Conservation (phyloP, 2,329 filamentous ascomycete genomes). For the Laburnicola sp. region DNA sequence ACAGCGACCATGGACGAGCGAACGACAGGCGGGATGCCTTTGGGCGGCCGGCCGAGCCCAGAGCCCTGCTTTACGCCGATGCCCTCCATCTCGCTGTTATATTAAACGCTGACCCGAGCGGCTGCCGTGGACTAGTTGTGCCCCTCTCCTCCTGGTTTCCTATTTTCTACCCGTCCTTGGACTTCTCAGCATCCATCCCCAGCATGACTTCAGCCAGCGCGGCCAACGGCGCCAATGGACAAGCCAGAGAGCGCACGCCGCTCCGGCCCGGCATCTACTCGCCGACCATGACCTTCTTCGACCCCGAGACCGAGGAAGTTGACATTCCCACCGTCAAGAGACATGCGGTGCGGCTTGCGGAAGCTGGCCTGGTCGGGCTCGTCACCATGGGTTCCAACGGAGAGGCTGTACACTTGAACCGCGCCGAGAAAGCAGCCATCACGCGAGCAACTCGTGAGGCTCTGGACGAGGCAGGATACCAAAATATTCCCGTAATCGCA, state of each 20-base stretch:
- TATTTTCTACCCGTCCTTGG: slow-evolving; percentile 6
- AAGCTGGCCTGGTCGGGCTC: slow-evolving; percentile 77
- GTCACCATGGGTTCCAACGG: slow-evolving; percentile 91
- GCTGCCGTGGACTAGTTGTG: slow-evolving; percentile 21
- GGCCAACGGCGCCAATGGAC: slow-evolving; percentile 43
- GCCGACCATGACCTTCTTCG: slow-evolving; percentile 89
- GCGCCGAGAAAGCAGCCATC: slow-evolving; percentile 73
- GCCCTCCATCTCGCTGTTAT: slow-evolving; percentile 39
- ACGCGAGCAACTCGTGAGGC: slow-evolving; percentile 79
- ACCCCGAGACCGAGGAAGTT: slow-evolving; percentile 79
- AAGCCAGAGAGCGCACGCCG: slow-evolving; percentile 52
- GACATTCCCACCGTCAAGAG: slow-evolving; percentile 78
- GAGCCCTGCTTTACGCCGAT: slow-evolving; percentile 37
- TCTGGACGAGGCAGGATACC: too few species aligned
- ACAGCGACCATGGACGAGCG: slow-evolving; percentile 26
- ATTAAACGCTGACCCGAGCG: slow-evolving; percentile 44
- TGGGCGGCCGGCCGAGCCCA: slow-evolving; percentile 37
- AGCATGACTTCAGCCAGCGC: slow-evolving; percentile 26
- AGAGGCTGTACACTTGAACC: slow-evolving; percentile 82
- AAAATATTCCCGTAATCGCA: too few species aligned
- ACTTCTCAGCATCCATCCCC: slow-evolving; percentile 3
- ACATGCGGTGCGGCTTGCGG: slow-evolving; percentile 76
- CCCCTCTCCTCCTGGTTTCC: slow-evolving; percentile 20
- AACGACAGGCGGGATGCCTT: slow-evolving; percentile 35
- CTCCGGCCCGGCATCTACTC: slow-evolving; percentile 84